These are phyloP conservation scores for Leishmania gerbilli DNA, from an alignment of 208 protist genomes.

Conservation along the genomic window DNA sequence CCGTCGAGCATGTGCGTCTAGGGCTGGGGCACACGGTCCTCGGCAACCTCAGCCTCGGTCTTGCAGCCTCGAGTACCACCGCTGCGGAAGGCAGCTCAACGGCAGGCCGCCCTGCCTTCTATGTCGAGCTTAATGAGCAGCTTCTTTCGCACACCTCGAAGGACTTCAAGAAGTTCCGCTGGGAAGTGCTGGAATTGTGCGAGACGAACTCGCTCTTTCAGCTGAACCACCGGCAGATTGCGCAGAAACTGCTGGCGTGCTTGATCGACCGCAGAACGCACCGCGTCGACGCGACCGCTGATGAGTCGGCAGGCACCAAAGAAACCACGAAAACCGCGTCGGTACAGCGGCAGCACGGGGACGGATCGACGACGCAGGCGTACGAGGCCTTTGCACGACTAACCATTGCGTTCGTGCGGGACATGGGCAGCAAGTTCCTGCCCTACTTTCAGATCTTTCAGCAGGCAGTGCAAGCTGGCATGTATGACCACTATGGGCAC, in stretches of 20 bases:
- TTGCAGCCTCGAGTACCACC: conserved; percentile 36
- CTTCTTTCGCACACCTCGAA: conserved; percentile 76
- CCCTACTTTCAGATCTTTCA: conserved; percentile 89
- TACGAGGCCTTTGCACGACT: conserved; percentile 84
- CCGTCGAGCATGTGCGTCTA: conserved; percentile 89
- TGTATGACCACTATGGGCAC: conserved; percentile 68
- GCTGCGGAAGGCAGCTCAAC: conserved; percentile 13
- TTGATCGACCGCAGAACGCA: conserved; percentile 56
- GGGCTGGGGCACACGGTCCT: conserved; percentile 85
- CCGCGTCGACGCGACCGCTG: neutral
- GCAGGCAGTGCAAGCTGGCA: conserved; percentile 70
- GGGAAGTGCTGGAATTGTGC: conserved; percentile 73
- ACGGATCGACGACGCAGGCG: conserved; percentile 45
- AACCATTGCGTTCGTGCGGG: conserved; percentile 85
- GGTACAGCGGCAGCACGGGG: neutral
- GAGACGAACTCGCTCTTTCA: conserved; percentile 71
- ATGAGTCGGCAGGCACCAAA: conserved; percentile 1
- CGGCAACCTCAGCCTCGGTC: conserved; percentile 70
- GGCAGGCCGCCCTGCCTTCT: conserved; percentile 56
- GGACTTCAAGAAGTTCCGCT: conserved; percentile 88
- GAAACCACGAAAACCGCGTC: neutral
- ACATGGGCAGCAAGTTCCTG: conserved; percentile 74
- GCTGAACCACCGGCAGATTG: conserved; percentile 75
- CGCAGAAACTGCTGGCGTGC: conserved; percentile 62
- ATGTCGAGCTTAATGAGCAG: conserved; percentile 83